Conservation (phyloP, 345 rosid genomes). For the Hypericum androsaemum region DNA sequence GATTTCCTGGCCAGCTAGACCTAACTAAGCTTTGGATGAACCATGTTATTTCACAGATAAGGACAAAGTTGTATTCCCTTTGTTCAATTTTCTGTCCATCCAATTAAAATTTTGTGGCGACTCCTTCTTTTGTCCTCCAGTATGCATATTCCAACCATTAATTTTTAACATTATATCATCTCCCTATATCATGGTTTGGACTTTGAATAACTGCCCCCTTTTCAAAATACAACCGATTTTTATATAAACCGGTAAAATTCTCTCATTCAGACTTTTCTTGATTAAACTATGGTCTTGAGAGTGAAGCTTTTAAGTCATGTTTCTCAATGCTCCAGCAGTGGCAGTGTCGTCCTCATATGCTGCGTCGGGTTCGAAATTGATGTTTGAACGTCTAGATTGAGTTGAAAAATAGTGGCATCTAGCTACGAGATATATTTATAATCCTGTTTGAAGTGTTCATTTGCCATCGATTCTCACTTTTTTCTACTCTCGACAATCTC, state of each 20-base stretch:
- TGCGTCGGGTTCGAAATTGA: constrained; percentile 34
- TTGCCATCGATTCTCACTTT: too few species aligned
- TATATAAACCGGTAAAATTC: not conserved
- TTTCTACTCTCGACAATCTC: too few species aligned
- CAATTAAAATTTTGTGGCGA: constrained; percentile 17
- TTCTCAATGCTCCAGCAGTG: constrained; percentile 29
- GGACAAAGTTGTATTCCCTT: too few species aligned
- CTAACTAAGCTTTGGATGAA: too few species aligned
- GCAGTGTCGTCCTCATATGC: constrained; percentile 23
- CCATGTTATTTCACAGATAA: too few species aligned
- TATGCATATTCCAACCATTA: constrained; percentile 8
- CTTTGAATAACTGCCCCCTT: constrained; percentile 53
- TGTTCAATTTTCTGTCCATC: too few species aligned
- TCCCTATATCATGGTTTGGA: constrained; percentile 48
- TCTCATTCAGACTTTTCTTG: not conserved
- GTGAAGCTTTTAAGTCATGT: constrained; percentile 27
- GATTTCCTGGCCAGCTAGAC: not conserved
- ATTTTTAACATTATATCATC: constrained; percentile 1
- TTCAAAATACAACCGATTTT: constrained; percentile 34
- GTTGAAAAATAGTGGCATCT: too few species aligned
- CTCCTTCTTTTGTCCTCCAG: constrained; percentile 14
- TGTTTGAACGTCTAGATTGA: too few species aligned
- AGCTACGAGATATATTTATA: too few species aligned
- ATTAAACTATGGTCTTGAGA: constrained; percentile 18
- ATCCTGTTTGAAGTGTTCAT: too few species aligned